Evolutionary conservation across 2,329 filamentous ascomycete species (phyloP).

Genomic region (Aspergillus ibericus): DNA sequence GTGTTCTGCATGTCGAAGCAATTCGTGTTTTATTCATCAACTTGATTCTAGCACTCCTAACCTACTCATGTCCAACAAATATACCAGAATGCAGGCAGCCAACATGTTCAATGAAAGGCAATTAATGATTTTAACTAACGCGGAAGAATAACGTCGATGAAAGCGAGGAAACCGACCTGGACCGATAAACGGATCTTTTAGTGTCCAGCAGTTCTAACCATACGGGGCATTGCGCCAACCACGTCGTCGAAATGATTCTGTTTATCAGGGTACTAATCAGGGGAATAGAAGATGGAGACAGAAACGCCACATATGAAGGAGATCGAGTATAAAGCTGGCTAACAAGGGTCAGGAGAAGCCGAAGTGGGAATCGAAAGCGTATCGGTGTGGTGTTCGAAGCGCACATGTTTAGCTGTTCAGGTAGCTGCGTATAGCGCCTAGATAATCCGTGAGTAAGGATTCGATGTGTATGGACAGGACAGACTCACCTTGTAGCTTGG

Average conservation of each 20-base stretch:
- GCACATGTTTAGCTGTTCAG: conserved; percentile 46
- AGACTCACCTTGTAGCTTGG: conserved; percentile 70
- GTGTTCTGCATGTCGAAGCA: neutral
- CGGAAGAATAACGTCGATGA: conserved; percentile 6
- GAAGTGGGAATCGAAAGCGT: neutral
- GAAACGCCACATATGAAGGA: conserved; percentile 14
- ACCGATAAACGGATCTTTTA: neutral
- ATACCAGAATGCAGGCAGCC: conserved; percentile 16
- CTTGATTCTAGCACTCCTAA: conserved; percentile 1
- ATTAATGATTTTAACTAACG: conserved; percentile 26
- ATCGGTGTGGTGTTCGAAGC: neutral
- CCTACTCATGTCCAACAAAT: conserved; percentile 12
- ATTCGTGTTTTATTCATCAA: neutral
- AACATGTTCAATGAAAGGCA: conserved; percentile 11
- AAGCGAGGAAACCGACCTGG: conserved; percentile 4
- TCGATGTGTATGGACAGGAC: neutral
- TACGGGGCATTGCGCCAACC: neutral
- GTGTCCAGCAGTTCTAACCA: neutral
- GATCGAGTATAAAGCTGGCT: conserved; percentile 10
- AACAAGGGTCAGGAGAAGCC: conserved; percentile 7
- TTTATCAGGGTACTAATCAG: conserved; percentile 5
- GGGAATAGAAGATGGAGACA: conserved; percentile 5
- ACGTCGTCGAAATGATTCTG: neutral
- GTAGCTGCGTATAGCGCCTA: conserved; percentile 51
- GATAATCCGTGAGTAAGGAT: conserved; percentile 11